phyloP scores from a whole-genome alignment of 2,329 filamentous ascomycete species.

The Diaporthe sp. region DNA sequence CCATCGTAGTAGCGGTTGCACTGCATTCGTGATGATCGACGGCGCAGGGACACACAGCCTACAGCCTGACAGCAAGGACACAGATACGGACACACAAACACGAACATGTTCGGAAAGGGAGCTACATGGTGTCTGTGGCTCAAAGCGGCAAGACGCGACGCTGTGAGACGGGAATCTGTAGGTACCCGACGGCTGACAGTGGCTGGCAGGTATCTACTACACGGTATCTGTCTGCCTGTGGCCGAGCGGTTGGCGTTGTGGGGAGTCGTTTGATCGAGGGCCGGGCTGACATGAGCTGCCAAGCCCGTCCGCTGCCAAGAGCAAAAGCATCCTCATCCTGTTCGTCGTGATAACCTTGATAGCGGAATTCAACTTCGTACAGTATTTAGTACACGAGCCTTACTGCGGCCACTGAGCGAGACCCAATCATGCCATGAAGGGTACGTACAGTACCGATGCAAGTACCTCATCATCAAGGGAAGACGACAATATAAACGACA shows the following conservation, averaged over 20 bases:
- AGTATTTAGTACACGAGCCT: background rate
- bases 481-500: background rate
- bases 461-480: no score
- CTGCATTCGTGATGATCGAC: background rate
- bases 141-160: background rate
- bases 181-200: conserved; percentile 32
- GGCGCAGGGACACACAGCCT: no score
- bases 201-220: conserved; percentile 7
- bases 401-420: background rate
- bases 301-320: conserved; percentile 18
- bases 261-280: conserved; percentile 20
- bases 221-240: no score
- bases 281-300: background rate
- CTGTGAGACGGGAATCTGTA: conserved; percentile 14
- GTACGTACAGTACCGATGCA: background rate
- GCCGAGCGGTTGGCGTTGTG: background rate
- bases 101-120: background rate
- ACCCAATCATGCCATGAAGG: background rate
- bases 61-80: background rate
- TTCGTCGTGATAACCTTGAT: conserved; percentile 4
- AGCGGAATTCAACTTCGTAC: background rate
- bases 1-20: background rate
- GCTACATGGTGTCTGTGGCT: no score
- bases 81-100: background rate
- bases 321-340: background rate